A percentile compares a stretch with the other conserved stretches of the same genome.
Conservation (phyloP, 1,284 basidiomycete species). For the Kwoniella shivajii region DNA sequence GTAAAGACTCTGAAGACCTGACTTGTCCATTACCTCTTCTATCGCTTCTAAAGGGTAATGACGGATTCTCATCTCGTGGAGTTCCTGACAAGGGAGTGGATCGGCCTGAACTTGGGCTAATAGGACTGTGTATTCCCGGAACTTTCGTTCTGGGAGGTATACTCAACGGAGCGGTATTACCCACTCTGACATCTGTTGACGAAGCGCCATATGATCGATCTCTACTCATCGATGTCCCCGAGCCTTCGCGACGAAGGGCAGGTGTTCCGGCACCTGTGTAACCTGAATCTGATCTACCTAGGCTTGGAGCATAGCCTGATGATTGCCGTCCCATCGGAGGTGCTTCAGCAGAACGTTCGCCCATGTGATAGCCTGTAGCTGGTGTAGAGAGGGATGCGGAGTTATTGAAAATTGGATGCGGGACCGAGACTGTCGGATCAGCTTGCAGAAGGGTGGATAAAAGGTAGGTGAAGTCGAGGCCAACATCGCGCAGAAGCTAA, state of each 20-base stretch:
- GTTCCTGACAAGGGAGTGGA: neutral
- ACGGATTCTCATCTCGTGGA: neutral
- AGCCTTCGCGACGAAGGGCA: neutral
- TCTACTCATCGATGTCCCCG: neutral
- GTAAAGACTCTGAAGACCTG: neutral
- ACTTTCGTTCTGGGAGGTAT: constrained; percentile 7
- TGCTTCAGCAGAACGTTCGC: neutral
- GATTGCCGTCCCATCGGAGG: neutral
- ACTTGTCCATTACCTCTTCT: constrained; percentile 4
- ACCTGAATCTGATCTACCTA: neutral
- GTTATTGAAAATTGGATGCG: constrained; percentile 22
- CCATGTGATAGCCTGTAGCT: neutral
- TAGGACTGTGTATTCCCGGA: neutral
- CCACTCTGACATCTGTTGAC: neutral
- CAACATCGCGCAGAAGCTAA: constrained; percentile 88
- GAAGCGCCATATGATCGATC: constrained; percentile 1
- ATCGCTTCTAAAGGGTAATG: constrained; percentile 13
- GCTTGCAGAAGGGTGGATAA: constrained; percentile 67
- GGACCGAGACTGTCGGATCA: constrained; percentile 19
- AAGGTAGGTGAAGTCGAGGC: constrained; percentile 86
- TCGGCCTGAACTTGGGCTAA: neutral
- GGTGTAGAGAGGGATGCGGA: neutral
- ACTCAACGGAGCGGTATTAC: constrained; percentile 13
- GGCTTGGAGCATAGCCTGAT: neutral
- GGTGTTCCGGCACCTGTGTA: neutral